phyloP scores from a whole-genome alignment of 176 grass and related monocot species.

The Aegilops longissima region DNA sequence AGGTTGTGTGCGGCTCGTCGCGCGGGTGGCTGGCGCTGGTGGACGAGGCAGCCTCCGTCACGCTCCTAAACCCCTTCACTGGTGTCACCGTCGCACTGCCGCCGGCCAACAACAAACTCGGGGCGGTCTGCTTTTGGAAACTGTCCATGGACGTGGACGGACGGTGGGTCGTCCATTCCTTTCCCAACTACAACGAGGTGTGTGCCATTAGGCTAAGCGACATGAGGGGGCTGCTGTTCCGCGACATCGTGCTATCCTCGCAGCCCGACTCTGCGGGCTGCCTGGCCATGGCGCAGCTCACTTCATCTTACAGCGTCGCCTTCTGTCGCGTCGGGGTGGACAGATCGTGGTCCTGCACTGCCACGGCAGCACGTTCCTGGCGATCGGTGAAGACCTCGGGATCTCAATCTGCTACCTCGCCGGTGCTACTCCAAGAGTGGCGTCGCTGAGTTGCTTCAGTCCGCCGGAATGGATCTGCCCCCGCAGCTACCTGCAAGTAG shows the following conservation, averaged over 20 bases:
- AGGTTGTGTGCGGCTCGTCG: constrained; percentile 17
- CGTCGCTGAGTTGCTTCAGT: neutral
- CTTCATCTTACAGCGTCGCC: neutral
- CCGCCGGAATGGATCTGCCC: neutral
- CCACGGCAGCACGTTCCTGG: neutral
- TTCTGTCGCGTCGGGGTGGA: neutral
- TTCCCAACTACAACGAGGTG: too few species aligned
- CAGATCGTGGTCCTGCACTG: neutral
- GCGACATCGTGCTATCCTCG: constrained; percentile 14
- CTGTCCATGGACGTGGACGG: neutral
- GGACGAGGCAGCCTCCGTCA: constrained; percentile 17
- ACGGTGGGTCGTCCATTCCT: neutral
- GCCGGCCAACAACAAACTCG: neutral
- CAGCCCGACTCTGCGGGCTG: neutral
- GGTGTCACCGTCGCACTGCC: neutral
- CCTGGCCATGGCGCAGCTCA: constrained; percentile 28
- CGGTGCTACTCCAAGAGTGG: neutral
- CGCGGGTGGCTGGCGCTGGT: constrained; percentile 25
- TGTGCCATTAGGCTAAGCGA: neutral
- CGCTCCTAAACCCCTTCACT: constrained; percentile 36
- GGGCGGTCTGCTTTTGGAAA: neutral
- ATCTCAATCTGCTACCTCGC: neutral
- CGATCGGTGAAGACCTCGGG: neutral
- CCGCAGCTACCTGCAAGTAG: constrained; percentile 6
- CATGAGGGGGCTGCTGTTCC: constrained; percentile 10